Percentiles rank a stretch among this genome's conserved stretches.
These are phyloP conservation scores for Vinca minor DNA, from an alignment of 257 asterid species.

Conservation along the genomic window DNA sequence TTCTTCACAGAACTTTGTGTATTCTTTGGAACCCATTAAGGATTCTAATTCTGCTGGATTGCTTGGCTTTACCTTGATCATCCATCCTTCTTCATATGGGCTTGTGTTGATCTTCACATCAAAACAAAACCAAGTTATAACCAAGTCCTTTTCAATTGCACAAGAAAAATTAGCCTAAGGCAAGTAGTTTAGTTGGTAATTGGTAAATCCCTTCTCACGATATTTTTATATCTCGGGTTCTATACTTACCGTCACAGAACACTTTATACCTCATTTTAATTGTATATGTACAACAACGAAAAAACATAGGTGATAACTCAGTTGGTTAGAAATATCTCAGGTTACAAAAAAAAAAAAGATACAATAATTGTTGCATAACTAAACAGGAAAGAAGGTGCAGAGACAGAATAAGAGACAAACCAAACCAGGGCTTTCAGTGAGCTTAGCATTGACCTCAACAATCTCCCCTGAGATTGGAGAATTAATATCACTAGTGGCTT, in stretches of 20 bases:
- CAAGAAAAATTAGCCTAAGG: neutral
- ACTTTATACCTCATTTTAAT: neutral
- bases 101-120: conserved; percentile 55
- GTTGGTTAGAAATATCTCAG: no score
- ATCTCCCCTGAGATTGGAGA: conserved; percentile 89
- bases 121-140: neutral
- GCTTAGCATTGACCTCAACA: conserved; percentile 63
- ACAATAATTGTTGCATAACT: neutral
- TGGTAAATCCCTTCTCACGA: no score
- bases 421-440: conserved; percentile 60
- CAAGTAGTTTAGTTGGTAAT: no score
- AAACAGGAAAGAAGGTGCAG: neutral
- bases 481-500: conserved; percentile 79
- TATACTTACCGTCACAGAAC: no score
- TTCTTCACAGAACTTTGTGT: conserved; percentile 80
- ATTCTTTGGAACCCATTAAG: conserved; percentile 58
- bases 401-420: conserved; percentile 24
- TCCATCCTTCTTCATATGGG: conserved; percentile 93
- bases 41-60: conserved; percentile 54
- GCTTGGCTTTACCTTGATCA: conserved; percentile 81
- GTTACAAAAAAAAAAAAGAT: neutral
- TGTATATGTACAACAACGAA: no score
- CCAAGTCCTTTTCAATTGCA: neutral
- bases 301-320: no score
- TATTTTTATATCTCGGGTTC: no score